Percentiles rank a stretch among this genome's conserved stretches.
Conservation (phyloP, 139 green algal genomes). For the Gonium pectorale region DNA sequence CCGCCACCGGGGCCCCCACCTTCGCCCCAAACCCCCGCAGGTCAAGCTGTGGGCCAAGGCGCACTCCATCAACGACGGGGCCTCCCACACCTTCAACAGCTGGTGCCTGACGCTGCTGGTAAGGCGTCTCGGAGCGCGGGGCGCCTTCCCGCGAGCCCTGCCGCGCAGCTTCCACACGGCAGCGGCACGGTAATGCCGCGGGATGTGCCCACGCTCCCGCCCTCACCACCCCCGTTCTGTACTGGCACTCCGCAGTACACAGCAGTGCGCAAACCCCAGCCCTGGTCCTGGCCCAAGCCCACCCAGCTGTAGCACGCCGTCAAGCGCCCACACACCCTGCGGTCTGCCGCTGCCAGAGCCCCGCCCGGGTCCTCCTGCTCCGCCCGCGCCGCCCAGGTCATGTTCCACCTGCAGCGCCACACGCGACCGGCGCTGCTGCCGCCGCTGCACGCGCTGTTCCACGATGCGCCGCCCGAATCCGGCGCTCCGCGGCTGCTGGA, state of each 20-base stretch:
- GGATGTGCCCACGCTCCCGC: neutral
- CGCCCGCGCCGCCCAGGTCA: neutral
- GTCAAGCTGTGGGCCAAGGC: conserved; percentile 86
- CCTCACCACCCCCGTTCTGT: neutral
- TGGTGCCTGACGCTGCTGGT: conserved; percentile 82
- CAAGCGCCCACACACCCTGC: neutral
- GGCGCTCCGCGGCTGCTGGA: conserved; percentile 21
- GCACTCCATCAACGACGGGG: conserved; percentile 79
- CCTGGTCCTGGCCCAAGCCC: neutral
- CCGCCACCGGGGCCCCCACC: neutral
- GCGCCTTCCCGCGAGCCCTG: neutral
- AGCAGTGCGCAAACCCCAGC: neutral
- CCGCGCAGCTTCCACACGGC: neutral
- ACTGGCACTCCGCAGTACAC: neutral
- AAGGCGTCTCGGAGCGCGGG: neutral
- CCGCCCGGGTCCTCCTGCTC: neutral
- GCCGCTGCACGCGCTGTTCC: conserved; percentile 37
- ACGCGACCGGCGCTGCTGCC: conserved; percentile 23
- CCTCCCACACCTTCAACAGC: conserved; percentile 82
- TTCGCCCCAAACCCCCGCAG: neutral
- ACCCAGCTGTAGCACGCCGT: neutral
- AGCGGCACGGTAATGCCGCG: neutral
- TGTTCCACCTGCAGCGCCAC: conserved; percentile 40
- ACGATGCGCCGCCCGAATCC: neutral
- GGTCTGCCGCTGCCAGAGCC: neutral